Base-by-base conservation (phyloP, 2,329 filamentous ascomycete species). In the Sporothrix sp. region DNA sequence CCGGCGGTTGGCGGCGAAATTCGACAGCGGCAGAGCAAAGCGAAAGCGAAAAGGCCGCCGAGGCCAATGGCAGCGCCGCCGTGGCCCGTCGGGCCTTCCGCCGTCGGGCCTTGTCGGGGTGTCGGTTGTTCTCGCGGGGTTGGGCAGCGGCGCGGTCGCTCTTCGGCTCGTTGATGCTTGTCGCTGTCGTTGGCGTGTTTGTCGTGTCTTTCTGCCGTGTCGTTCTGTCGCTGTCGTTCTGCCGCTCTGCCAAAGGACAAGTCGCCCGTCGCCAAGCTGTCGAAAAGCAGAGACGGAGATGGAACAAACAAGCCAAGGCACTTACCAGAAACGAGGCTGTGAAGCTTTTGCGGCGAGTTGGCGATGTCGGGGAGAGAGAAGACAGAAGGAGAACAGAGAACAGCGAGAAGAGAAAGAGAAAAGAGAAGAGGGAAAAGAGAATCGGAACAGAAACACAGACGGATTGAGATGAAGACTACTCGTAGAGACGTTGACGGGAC, bases 251-350 rank as follows among this genome's bases (percentile, higher is more conserved):
- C 25, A 10, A 28, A 6, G 5, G 5, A 6, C 6, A 6, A 28
- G 25, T 10, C 5, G 43, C 7, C 20, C 14, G 43, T 35, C 33
- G 43, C 43, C 43, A 45, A 45, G 43, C 20, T 35, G 30, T 13
- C 2, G 43, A 25, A 36, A 45, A 45, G 30, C 42, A 45, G 13
- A 13, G 30, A 35, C 13, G 20, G 7, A 13, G 27, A 44, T 16
- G 20, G 3, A 23, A 27, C 10, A 9, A 9, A 16, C 14, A 35
- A 14, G 21, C 6, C 16, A 13, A 14, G 7, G 18, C 5, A 45
- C 43, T 45, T 27, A 45, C 43, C 25, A 25, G 21, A 45, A 45
- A 45, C 21, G 20, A 45, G 23, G 43, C 43, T 18, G 42, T 45
- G 30, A 16, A 25, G 11, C 20, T 4, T 25, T 18, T 16, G 14